These are phyloP conservation scores for Gossypium lobatum DNA, from an alignment of 441 rosid genomes.

Conservation along the genomic window DNA sequence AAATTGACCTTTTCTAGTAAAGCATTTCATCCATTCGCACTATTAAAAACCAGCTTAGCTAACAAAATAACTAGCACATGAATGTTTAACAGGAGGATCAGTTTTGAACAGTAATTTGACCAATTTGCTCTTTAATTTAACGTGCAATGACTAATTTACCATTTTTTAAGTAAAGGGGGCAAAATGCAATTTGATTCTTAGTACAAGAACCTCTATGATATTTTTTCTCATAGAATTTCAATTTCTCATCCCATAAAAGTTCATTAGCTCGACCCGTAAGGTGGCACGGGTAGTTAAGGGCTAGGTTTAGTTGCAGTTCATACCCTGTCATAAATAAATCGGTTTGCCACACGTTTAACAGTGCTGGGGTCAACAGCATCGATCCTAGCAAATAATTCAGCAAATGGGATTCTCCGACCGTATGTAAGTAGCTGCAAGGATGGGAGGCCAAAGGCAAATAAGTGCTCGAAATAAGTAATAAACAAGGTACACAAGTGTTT, in stretches of 20 bases:
- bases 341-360: slow-evolving; percentile 84
- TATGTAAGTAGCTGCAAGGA: slow-evolving; percentile 79
- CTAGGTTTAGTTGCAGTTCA: neutral
- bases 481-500: neutral
- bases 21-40: no score
- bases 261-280: neutral
- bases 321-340: slow-evolving; percentile 88
- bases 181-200: no score
- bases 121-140: no score
- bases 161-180: no score
- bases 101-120: no score
- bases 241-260: neutral
- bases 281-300: neutral
- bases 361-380: slow-evolving; percentile 92
- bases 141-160: no score
- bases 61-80: no score
- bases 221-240: neutral
- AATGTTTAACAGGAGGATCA: no score
- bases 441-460: neutral
- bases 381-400: slow-evolving; percentile 88
- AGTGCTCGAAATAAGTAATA: neutral
- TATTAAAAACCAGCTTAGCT: no score
- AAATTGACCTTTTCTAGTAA: no score
- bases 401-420: slow-evolving; percentile 89
- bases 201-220: no score